Percentiles rank a stretch among this genome's conserved stretches.
Conservation (phyloP, 139 green algal genomes). For the Chlamydomonas urium region DNA sequence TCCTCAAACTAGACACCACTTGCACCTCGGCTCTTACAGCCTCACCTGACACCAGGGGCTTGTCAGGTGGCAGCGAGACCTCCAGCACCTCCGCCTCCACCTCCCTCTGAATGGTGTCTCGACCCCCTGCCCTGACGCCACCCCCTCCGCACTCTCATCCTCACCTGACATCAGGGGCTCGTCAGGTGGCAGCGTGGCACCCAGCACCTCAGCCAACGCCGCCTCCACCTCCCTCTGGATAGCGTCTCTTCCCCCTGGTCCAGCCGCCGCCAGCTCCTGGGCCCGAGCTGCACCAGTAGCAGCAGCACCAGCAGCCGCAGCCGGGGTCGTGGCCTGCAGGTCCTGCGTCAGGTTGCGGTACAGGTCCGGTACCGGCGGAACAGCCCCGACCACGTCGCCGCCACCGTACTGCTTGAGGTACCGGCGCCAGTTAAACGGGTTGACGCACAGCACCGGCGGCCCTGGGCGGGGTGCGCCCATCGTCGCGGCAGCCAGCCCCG, state of each 20-base stretch:
- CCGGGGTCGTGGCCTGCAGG: not conserved
- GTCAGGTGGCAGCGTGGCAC: slow-evolving; percentile 32
- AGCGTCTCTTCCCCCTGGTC: slow-evolving; percentile 2
- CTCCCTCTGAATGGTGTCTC: no score
- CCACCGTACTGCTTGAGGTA: slow-evolving; percentile 19
- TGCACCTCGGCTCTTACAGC: no score
- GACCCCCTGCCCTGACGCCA: no score
- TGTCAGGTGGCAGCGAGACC: slow-evolving; percentile 29
- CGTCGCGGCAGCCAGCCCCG: slow-evolving; percentile 1
- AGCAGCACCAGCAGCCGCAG: slow-evolving; percentile 3
- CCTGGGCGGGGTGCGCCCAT: no score
- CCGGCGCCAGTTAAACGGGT: slow-evolving; percentile 46
- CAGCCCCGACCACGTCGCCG: not conserved
- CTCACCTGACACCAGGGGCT: slow-evolving; percentile 70
- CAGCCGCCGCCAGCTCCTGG: not conserved
- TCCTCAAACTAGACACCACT: no score
- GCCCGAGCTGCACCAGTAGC: not conserved
- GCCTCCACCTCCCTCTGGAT: slow-evolving; percentile 36
- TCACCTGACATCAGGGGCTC: slow-evolving; percentile 70
- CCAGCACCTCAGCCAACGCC: slow-evolving; percentile 57
- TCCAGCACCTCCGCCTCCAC: no score
- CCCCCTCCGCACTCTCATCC: no score
- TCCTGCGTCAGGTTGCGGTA: not conserved
- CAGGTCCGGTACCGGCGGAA: not conserved
- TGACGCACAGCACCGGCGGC: slow-evolving; percentile 27